Conservation (phyloP, 2,329 filamentous ascomycete genomes). For the Exophiala sp. region DNA sequence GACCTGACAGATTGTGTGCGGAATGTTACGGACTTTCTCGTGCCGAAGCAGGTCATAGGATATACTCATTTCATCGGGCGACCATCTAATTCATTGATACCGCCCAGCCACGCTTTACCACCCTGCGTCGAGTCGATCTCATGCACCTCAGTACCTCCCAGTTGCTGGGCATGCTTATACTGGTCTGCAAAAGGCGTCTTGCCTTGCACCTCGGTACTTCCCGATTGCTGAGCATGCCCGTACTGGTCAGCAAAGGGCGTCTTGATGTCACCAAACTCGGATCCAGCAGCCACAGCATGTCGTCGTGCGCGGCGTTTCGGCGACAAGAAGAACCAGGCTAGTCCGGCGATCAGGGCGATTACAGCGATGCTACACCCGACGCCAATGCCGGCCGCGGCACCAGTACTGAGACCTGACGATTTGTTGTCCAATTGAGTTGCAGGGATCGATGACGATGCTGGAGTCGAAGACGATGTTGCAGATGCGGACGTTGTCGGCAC, state of each 20-base stretch:
- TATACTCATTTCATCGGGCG: background rate
- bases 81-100: constrained; percentile 7
- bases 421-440: background rate
- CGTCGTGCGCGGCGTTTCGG: background rate
- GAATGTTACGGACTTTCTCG: too few species aligned
- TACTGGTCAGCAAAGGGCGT: background rate
- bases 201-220: constrained; percentile 5
- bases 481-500: background rate
- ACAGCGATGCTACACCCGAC: background rate
- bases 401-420: background rate
- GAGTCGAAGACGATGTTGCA: background rate
- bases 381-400: constrained; percentile 2
- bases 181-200: background rate
- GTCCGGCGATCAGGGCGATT: background rate
- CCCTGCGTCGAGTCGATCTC: constrained; percentile 4
- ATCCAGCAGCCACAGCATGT: background rate
- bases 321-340: background rate
- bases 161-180: background rate
- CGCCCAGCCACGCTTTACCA: background rate
- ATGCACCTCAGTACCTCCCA: constrained; percentile 7
- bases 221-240: constrained; percentile 2
- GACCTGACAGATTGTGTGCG: too few species aligned
- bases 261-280: background rate
- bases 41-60: too few species aligned
- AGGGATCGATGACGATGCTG: background rate